phyloP scores from a whole-genome alignment of 768 basidiomycete genomes.

The Psilocybe cyanescens region DNA sequence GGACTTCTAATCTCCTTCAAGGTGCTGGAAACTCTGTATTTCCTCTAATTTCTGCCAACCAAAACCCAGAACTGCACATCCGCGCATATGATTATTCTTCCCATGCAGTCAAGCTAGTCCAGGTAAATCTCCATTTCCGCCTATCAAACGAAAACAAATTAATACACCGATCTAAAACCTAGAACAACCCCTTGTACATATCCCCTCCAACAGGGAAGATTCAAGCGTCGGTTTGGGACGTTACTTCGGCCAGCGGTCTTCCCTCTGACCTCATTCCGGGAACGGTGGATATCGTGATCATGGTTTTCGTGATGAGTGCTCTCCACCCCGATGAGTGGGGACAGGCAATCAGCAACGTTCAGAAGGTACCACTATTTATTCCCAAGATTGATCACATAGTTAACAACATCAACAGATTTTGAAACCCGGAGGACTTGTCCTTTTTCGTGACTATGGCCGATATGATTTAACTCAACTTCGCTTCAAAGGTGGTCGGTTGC shows the following conservation, averaged over 20 bases:
- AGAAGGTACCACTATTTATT: conserved; percentile 41
- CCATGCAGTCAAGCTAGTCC: conserved; percentile 88
- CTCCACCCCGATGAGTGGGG: conserved; percentile 94
- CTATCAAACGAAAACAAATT: neutral
- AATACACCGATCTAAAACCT: conserved; percentile 5
- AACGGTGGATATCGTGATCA: conserved; percentile 86
- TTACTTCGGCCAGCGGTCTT: conserved; percentile 64
- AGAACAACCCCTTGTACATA: conserved; percentile 77
- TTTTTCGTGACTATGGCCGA: conserved; percentile 94
- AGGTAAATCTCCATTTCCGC: conserved; percentile 46
- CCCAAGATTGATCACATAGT: neutral
- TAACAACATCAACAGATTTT: conserved; percentile 60
- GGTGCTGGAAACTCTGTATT: conserved; percentile 97
- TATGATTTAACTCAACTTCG: conserved; percentile 94
- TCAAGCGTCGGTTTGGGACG: conserved; percentile 87
- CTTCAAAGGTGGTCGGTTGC: conserved; percentile 85
- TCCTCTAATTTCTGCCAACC: conserved; percentile 81
- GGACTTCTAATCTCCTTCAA: conserved; percentile 27
- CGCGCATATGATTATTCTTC: conserved; percentile 91
- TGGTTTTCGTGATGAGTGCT: conserved; percentile 94
- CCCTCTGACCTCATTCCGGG: conserved; percentile 66
- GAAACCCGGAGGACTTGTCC: conserved; percentile 83
- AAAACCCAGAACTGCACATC: conserved; percentile 75
- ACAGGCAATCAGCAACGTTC: conserved; percentile 79
- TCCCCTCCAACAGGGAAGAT: conserved; percentile 73